A percentile compares a stretch with the other conserved stretches of the same genome.
Evolutionary conservation across 768 basidiomycete species (phyloP).

Genomic region (Phaeolepiota aurea): DNA sequence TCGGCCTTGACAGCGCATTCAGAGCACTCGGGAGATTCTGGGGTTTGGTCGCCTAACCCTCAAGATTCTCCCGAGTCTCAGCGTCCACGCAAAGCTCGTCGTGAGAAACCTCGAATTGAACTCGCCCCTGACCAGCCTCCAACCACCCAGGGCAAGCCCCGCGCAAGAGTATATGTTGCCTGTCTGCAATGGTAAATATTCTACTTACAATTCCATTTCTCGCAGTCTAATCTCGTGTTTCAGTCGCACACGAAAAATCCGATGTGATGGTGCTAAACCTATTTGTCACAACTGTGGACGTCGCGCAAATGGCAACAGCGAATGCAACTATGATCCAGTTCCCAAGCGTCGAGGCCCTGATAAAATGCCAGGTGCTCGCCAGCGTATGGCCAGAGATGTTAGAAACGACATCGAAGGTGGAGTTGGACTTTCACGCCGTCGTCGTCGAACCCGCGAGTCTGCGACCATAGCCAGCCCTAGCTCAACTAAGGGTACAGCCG

Average conservation of each 20-base stretch:
- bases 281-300: slow-evolving; percentile 65
- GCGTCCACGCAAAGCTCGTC: slow-evolving; percentile 33
- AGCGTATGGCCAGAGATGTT: slow-evolving; percentile 41
- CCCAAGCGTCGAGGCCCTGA: slow-evolving; percentile 81
- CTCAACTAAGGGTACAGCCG: not conserved
- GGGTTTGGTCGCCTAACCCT: slow-evolving; percentile 10
- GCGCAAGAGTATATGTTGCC: slow-evolving; percentile 70
- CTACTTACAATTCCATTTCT: slow-evolving; percentile 10
- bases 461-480: not conserved
- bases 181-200: slow-evolving; percentile 72
- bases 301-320: slow-evolving; percentile 31
- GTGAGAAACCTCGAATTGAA: slow-evolving; percentile 52
- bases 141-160: slow-evolving; percentile 72
- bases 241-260: slow-evolving; percentile 72
- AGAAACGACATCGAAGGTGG: slow-evolving; percentile 23
- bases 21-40: slow-evolving; percentile 15
- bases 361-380: slow-evolving; percentile 71
- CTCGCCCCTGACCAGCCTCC: slow-evolving; percentile 72
- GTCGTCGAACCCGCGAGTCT: slow-evolving; percentile 21
- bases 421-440: slow-evolving; percentile 19
- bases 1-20: slow-evolving; percentile 11
- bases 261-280: slow-evolving; percentile 78
- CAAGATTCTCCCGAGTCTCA: slow-evolving; percentile 6
- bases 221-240: slow-evolving; percentile 4
- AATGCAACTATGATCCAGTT: slow-evolving; percentile 59